Percentiles rank a stretch among this genome's conserved stretches.
Conservation (phyloP, 2,329 filamentous ascomycete species). For the Aspergillus hortae region DNA sequence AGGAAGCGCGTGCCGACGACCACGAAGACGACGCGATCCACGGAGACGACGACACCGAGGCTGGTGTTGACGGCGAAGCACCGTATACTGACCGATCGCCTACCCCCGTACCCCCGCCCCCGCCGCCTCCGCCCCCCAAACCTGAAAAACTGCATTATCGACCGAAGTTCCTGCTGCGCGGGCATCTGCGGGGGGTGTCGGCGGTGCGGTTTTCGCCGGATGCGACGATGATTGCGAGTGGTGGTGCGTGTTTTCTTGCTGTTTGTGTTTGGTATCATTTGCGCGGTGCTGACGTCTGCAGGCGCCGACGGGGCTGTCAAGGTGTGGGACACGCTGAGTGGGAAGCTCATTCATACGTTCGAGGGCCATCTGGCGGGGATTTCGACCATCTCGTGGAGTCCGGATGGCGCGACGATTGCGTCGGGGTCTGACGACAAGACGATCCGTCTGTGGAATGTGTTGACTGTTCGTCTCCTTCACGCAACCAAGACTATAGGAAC, state of each 20-base stretch:
- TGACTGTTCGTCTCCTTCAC: slow-evolving; percentile 39
- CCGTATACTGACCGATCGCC: slow-evolving; percentile 29
- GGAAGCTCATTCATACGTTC: slow-evolving; percentile 78
- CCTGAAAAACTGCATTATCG: slow-evolving; percentile 64
- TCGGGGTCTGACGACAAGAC: slow-evolving; percentile 95
- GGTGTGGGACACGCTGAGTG: slow-evolving; percentile 79
- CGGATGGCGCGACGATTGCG: slow-evolving; percentile 80
- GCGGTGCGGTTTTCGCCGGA: slow-evolving; percentile 89
- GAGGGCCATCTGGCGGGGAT: slow-evolving; percentile 92
- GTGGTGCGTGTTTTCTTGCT: slow-evolving; percentile 49
- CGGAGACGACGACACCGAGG: slow-evolving; percentile 18
- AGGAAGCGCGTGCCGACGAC: slow-evolving; percentile 3
- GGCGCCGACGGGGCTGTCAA: slow-evolving; percentile 86
- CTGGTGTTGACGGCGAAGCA: slow-evolving; percentile 10
- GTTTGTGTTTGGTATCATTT: neutral
- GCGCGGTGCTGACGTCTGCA: slow-evolving; percentile 23
- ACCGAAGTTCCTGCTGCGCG: slow-evolving; percentile 66
- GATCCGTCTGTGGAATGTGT: slow-evolving; percentile 83
- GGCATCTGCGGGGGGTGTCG: slow-evolving; percentile 75
- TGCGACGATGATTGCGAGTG: slow-evolving; percentile 82
- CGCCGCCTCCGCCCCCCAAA: slow-evolving; percentile 43
- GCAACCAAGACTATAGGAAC: neutral
- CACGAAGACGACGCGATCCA: slow-evolving; percentile 7
- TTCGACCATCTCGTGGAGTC: slow-evolving; percentile 89
- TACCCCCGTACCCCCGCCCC: slow-evolving; percentile 37